Evolutionary conservation across 1,284 basidiomycete genomes (phyloP), one percentile per base, ranked within the genome.

Genomic region (Phellinidium pouzarii): DNA sequence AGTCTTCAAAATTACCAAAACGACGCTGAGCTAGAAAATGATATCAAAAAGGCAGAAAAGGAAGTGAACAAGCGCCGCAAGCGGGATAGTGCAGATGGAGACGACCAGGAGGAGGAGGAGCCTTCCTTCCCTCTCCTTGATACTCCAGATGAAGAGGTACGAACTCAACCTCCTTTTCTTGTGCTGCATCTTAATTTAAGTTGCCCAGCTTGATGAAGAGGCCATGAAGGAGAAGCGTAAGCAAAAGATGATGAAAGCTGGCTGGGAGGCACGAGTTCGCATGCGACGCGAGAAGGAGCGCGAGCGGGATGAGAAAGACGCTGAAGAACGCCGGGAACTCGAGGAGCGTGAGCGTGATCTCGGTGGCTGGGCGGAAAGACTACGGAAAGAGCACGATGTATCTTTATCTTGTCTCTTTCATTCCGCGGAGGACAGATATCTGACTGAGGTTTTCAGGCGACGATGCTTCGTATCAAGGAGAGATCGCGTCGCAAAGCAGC

Each of bases 221-320:
- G 80, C 84, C 12, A 64, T 98, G 44, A 97, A 92, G 66, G 96
- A 99, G 68, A 99, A 99, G 72, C 85, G 87, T 62, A 89, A 87
- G 60, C 96, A 99, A 68, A 87, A 84, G 57, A 74, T 99, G 34
- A 75, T 96, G 73, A 99, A 97, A 69, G 93, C 94, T 0, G 93
- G 92, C 0, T 94, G 89, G 68, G 96, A 99, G 54, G 94, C 95
- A 0, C 84, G 96, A 9, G 79, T 85, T 46, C 83, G 93, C 5
- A 80, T 83, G 0, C 83, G 91, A 59, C 84, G 84, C 31, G 95
- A 99, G 67, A 98, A 97, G 61, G 88, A 91, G 62, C 80, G 82
- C 23, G 92, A 92, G 66, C 78, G 75, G 49, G 85, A 87, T 61
- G 82, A 89, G 54, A 79, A 82, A 58, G 86, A 85, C 47, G 80